phyloP scores from a whole-genome alignment of 78 protist genomes.

The Planoprotostelium fungivorum region DNA sequence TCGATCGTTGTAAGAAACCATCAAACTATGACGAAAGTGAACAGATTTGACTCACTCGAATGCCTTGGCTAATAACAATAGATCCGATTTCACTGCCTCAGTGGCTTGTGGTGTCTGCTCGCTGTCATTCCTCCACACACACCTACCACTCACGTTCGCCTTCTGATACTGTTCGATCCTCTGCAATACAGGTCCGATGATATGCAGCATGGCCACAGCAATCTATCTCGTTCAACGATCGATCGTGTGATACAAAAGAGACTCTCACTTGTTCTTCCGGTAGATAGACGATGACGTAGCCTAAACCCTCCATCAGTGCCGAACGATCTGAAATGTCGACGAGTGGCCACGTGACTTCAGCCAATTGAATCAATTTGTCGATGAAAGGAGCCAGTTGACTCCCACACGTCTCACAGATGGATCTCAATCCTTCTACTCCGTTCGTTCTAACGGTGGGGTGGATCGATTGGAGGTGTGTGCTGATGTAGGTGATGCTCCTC shows the following conservation, averaged over 20 bases:
- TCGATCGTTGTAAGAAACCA: too few relatives aligned
- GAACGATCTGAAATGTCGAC: background rate
- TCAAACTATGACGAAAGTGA: too few relatives aligned
- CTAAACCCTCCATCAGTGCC: background rate
- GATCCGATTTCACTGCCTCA: background rate
- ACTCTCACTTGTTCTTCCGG: background rate
- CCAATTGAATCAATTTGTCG: background rate
- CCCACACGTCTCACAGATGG: background rate
- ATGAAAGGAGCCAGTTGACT: background rate
- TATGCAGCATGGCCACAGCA: background rate
- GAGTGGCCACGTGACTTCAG: background rate
- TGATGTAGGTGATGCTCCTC: background rate
- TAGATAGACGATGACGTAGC: background rate
- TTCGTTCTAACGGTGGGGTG: background rate
- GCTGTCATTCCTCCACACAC: too few relatives aligned
- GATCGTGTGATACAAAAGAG: background rate
- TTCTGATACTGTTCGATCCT: background rate
- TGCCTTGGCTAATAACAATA: background rate
- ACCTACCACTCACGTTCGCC: background rate
- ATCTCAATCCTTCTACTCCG: background rate
- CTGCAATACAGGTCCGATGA: background rate
- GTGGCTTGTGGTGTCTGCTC: background rate
- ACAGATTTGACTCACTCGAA: constrained; percentile 1
- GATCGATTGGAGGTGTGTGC: background rate
- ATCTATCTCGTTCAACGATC: background rate